Percentiles rank a stretch among this genome's conserved stretches.
These are phyloP conservation scores for Pichia exigua DNA, from an alignment of 805 yeast genomes.

Conservation along the genomic window DNA sequence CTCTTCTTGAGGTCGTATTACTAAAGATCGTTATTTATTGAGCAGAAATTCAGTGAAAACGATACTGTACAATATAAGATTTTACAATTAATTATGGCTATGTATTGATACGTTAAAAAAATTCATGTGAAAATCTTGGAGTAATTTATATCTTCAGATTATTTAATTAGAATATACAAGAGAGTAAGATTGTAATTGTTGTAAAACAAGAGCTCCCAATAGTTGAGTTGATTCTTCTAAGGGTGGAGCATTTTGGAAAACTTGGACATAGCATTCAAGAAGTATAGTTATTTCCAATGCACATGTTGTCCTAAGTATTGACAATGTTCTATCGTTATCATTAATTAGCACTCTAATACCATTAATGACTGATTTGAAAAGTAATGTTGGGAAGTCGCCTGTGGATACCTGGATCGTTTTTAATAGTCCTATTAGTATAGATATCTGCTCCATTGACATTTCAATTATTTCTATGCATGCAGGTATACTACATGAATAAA, in stretches of 20 bases:
- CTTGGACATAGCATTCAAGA: not conserved
- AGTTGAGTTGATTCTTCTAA: not conserved
- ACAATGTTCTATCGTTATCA: slow-evolving; percentile 7
- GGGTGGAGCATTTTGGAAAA: not conserved
- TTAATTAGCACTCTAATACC: slow-evolving; percentile 3
- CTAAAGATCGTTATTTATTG: too few relatives aligned
- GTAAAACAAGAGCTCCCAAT: not conserved
- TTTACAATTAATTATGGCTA: too few relatives aligned
- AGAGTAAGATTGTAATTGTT: slow-evolving; percentile 1
- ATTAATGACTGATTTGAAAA: slow-evolving; percentile 9
- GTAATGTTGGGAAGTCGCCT: slow-evolving; percentile 5
- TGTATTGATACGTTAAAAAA: too few relatives aligned
- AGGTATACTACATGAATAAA: slow-evolving; percentile 54
- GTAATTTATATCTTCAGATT: not conserved
- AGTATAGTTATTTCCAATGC: not conserved
- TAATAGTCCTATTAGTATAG: slow-evolving; percentile 19
- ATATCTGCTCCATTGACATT: slow-evolving; percentile 49
- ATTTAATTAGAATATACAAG: not conserved
- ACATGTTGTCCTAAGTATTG: not conserved
- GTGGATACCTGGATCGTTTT: not conserved
- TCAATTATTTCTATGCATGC: slow-evolving; percentile 40
- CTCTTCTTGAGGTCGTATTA: too few relatives aligned
- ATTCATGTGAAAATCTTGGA: too few relatives aligned
- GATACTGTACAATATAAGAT: too few relatives aligned
- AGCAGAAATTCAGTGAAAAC: too few relatives aligned